These are phyloP conservation scores for Petunia secreta DNA, from an alignment of 257 asterid species.

Conservation along the genomic window DNA sequence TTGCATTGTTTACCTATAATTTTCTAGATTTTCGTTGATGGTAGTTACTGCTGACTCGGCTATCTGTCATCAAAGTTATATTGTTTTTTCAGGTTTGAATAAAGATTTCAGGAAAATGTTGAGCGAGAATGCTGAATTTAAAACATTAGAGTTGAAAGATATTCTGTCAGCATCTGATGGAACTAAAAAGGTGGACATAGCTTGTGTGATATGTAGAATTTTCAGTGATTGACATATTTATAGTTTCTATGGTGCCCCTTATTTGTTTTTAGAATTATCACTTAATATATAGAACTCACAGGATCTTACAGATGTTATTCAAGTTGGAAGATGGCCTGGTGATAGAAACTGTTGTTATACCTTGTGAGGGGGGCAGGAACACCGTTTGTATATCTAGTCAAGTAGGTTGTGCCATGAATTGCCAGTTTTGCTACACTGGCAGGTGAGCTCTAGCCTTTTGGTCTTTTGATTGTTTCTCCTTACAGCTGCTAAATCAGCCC, in stretches of 20 bases:
- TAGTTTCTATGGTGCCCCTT: constrained; percentile 20
- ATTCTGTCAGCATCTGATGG: constrained; percentile 83
- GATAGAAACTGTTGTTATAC: constrained; percentile 94
- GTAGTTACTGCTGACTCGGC: constrained; percentile 11
- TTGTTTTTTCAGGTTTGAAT: constrained; percentile 68
- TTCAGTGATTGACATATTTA: constrained; percentile 14
- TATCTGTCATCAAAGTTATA: neutral
- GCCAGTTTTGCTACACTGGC: constrained; percentile 99
- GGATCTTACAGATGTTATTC: constrained; percentile 90
- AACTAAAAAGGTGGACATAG: constrained; percentile 79
- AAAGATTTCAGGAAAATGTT: constrained; percentile 85
- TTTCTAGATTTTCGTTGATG: neutral
- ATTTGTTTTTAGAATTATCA: constrained; percentile 49
- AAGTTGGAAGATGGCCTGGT: constrained; percentile 80
- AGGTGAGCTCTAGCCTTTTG: constrained; percentile 49
- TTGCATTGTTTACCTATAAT: neutral
- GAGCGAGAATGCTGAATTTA: constrained; percentile 67
- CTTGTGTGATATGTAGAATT: constrained; percentile 20
- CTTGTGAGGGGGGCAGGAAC: constrained; percentile 83
- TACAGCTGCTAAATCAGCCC: constrained; percentile 7
- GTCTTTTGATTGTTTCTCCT: neutral
- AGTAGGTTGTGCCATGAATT: constrained; percentile 98
- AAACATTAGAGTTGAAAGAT: constrained; percentile 66
- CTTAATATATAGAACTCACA: constrained; percentile 67
- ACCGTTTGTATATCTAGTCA: constrained; percentile 99